Conservation (phyloP, 257 asterid species). For the Plantago ovata region DNA sequence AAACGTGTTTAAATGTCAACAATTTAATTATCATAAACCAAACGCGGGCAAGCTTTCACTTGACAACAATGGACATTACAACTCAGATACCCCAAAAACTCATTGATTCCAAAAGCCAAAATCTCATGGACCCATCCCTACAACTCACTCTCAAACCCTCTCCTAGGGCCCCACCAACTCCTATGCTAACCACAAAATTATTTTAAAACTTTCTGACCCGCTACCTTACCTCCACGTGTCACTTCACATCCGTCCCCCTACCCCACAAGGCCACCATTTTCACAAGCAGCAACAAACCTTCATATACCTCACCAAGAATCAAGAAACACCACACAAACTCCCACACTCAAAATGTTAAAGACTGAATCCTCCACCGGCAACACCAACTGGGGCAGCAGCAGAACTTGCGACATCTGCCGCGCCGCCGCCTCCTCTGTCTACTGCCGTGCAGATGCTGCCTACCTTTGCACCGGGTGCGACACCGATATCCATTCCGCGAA, state of each 20-base stretch:
- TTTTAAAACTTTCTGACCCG: conserved; percentile 36
- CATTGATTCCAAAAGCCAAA: conserved; percentile 10
- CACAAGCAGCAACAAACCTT: conserved; percentile 1
- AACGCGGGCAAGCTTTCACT: background rate
- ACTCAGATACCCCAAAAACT: background rate
- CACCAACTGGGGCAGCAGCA: conserved; percentile 37
- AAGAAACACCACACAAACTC: background rate
- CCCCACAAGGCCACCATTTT: conserved; percentile 2
- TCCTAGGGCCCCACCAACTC: conserved; percentile 19
- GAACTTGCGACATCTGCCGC: conserved; percentile 54
- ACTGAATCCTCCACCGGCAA: background rate
- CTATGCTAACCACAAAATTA: conserved; percentile 46
- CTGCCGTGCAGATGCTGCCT: conserved; percentile 74
- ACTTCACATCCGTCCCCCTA: conserved; percentile 25
- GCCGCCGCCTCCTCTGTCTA: conserved; percentile 43
- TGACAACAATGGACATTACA: background rate
- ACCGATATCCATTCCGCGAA: conserved; percentile 76
- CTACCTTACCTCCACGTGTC: conserved; percentile 52
- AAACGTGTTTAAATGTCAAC: too few species aligned
- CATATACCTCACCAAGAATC: background rate
- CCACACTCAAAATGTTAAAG: conserved; percentile 19
- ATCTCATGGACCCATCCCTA: conserved; percentile 17
- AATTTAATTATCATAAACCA: too few species aligned
- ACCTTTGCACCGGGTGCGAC: conserved; percentile 72
- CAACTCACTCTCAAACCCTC: conserved; percentile 11